Percentiles rank a stretch among this genome's conserved stretches.
phyloP scores from a whole-genome alignment of 2,329 filamentous ascomycete species.

The Dryadomyces quercivorus region DNA sequence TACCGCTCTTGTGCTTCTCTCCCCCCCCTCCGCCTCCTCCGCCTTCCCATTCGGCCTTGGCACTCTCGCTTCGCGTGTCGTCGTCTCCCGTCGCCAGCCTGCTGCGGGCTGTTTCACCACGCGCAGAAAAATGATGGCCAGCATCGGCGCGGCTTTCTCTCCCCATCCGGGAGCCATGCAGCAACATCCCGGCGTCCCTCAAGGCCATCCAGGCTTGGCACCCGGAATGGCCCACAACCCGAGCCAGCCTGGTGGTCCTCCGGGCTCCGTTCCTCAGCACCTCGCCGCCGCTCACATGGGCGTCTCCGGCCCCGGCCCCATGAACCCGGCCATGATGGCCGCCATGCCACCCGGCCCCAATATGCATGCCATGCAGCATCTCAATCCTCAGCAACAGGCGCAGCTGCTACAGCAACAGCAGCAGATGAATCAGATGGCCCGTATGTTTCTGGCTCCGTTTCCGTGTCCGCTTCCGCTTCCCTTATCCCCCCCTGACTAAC shows the following conservation, averaged over 20 bases:
- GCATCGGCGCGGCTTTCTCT: conserved; percentile 49
- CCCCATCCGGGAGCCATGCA: conserved; percentile 62
- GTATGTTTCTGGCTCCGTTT: conserved; percentile 14
- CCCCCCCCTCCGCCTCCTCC: neutral
- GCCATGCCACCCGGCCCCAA: conserved; percentile 62
- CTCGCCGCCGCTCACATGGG: conserved; percentile 50
- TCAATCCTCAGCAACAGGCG: conserved; percentile 45
- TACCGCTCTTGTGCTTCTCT: neutral
- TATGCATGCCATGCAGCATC: conserved; percentile 59
- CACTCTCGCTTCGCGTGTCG: neutral
- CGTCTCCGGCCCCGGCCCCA: conserved; percentile 58
- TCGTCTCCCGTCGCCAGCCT: neutral
- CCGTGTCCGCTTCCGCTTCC: neutral
- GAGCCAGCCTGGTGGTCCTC: conserved; percentile 56
- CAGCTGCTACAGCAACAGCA: conserved; percentile 46
- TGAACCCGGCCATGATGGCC: conserved; percentile 65
- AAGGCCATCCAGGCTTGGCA: conserved; percentile 47
- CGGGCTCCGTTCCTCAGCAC: conserved; percentile 54
- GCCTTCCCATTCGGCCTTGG: neutral
- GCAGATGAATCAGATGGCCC: conserved; percentile 27
- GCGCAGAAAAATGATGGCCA: conserved; percentile 52
- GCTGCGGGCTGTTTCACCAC: neutral
- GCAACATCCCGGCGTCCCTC: conserved; percentile 55
- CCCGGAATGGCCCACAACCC: conserved; percentile 55
- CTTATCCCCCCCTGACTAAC: neutral